Evolutionary conservation across 176 grass and related monocot genomes (phyloP), one percentile per base, ranked within the genome.

Genomic region (Puya raimondii): DNA sequence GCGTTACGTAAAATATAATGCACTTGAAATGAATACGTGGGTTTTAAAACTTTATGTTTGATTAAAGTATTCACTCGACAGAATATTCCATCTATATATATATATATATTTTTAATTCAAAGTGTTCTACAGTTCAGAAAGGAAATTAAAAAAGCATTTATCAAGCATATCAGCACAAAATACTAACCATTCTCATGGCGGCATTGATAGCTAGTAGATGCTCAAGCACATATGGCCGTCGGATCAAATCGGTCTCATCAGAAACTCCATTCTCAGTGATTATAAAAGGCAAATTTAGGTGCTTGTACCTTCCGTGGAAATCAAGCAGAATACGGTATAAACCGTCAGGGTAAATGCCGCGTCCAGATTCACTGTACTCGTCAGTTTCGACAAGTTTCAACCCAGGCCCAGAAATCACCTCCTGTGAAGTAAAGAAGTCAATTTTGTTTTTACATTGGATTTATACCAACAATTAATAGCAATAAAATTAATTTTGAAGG

Each of bases 201-300:
- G 89, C 84, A 64, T 97, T 87, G 70, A 83, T 71, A 27, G 93
- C 93, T 77, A 97, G 68, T 7, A 97, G 77, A 77, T 97, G 89
- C 74, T 97, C 93, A 64, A 97, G 72, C 57, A 90, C 83, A 78
- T 97, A 97, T 66, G 93, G 93, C 49, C 76, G 91, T 16, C 89
- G 63, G 65, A 97, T 92, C 84, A 97, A 75, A 83, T 92, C 89
- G 56, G 89, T 97, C 66, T 90, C 93, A 49, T 97, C 89, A 58
- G 93, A 97, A 80, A 97, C 79, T 64, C 93, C 89, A 87, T 97
- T 97, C 85, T 97, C 93, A 73, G 86, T 92, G 47, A 97, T 83
- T 64, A 97, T 82, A 76, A 97, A 90, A 73, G 93, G 89, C 72
- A 97, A 72, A 69, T 83, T 80, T 20, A 97, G 76, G 63, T 74